Evolutionary conservation across 805 yeast genomes (phyloP).

Genomic region (Jamesozyma piceae): DNA sequence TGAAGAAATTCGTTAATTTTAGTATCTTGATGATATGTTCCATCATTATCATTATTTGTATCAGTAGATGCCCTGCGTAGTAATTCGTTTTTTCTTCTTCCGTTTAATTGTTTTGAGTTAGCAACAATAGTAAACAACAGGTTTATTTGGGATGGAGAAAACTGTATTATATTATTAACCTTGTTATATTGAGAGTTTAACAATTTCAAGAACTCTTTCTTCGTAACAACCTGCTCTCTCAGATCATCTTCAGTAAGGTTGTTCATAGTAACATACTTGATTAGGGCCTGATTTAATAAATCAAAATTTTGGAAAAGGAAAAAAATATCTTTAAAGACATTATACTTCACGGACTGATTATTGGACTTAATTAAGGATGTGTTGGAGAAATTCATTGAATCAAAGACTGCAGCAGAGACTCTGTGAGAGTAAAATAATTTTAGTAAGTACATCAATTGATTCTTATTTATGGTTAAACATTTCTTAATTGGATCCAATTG

Average conservation of each 20-base stretch:
- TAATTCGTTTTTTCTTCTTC: constrained; percentile 1
- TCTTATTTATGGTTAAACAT: constrained; percentile 28
- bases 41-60: not conserved
- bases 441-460: constrained; percentile 30
- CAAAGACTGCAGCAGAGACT: constrained; percentile 30
- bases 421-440: constrained; percentile 32
- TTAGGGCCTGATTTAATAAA: constrained; percentile 31
- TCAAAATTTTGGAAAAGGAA: constrained; percentile 35
- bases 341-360: constrained; percentile 29
- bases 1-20: constrained; percentile 23
- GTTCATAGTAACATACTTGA: constrained; percentile 28
- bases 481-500: constrained; percentile 24
- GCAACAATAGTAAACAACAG: constrained; percentile 31
- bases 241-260: constrained; percentile 23
- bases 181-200: constrained; percentile 33
- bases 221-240: constrained; percentile 29
- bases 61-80: not conserved
- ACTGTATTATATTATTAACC: constrained; percentile 33
- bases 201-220: constrained; percentile 29
- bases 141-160: constrained; percentile 35
- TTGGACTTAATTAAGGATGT: constrained; percentile 21
- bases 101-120: constrained; percentile 27
- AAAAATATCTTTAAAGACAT: constrained; percentile 33
- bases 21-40: constrained; percentile 17
- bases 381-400: constrained; percentile 28